These are phyloP conservation scores for Ogataea methylovora DNA, from an alignment of 805 yeast genomes.

Conservation along the genomic window DNA sequence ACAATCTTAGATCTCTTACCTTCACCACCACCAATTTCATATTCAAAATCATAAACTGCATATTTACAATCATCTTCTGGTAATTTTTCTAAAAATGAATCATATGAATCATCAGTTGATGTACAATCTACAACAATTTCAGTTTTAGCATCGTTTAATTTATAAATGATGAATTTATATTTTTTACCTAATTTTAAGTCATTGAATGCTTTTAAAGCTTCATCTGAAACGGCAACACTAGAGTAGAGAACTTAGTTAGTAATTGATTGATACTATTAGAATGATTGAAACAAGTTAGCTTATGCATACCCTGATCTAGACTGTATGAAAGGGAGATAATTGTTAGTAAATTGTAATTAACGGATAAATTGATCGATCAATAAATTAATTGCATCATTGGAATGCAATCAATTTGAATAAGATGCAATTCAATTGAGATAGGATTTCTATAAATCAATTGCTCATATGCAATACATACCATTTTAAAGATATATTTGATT, in stretches of 20 bases:
- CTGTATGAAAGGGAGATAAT: slow-evolving; percentile 9
- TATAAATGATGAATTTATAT: slow-evolving; percentile 74
- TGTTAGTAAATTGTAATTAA: slow-evolving; percentile 3
- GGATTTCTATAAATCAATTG: too few species aligned
- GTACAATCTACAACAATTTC: slow-evolving; percentile 84
- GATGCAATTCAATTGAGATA: too few species aligned
- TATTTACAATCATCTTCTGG: slow-evolving; percentile 96
- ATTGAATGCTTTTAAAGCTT: slow-evolving; percentile 88
- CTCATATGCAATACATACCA: too few species aligned
- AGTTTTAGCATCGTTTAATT: slow-evolving; percentile 79
- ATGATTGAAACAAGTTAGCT: slow-evolving; percentile 1
- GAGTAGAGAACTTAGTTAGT: neutral
- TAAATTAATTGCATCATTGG: too few species aligned
- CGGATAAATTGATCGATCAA: neutral
- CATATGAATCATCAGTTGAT: slow-evolving; percentile 71
- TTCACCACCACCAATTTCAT: slow-evolving; percentile 81
- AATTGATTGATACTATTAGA: neutral
- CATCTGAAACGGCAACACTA: slow-evolving; percentile 79
- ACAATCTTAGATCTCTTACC: slow-evolving; percentile 79
- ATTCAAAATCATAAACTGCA: slow-evolving; percentile 95
- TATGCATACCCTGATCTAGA: slow-evolving; percentile 28
- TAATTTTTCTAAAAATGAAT: slow-evolving; percentile 74
- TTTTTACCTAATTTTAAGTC: slow-evolving; percentile 93
- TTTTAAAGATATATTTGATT: too few species aligned
- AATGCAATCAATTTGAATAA: too few species aligned